Evolutionary conservation across 371 early-diverging fungal species (phyloP).

Genomic region (Saksenaea oblongispora): DNA sequence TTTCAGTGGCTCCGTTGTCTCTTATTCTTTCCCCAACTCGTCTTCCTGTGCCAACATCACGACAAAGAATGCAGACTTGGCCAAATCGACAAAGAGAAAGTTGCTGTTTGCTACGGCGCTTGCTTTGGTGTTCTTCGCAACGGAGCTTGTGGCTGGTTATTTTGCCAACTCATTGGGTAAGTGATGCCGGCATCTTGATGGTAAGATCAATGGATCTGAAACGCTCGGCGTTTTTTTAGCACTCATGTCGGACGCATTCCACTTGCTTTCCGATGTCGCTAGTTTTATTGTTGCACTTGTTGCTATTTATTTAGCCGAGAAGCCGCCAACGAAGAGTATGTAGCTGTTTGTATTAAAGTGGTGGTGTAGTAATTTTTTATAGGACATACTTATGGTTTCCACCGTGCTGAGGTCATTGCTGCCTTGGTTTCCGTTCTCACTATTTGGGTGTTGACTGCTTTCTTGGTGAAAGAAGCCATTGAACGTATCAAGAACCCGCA

Average conservation of each 20-base stretch:
- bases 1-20: background rate
- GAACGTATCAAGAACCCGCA: conserved; percentile 72
- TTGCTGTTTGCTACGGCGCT: conserved; percentile 56
- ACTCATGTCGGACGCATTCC: conserved; percentile 76
- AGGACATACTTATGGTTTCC: conserved; percentile 81
- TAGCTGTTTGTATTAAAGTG: background rate
- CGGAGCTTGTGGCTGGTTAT: conserved; percentile 73
- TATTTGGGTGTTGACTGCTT: conserved; percentile 82
- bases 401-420: conserved; percentile 86
- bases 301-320: conserved; percentile 71
- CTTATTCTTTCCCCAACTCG: conserved; percentile 20
- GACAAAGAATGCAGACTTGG: conserved; percentile 19
- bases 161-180: conserved; percentile 62
- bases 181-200: background rate
- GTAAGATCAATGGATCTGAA: conserved; percentile 15
- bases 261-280: conserved; percentile 73
- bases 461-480: conserved; percentile 75
- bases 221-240: conserved; percentile 37
- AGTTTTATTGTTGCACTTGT: conserved; percentile 75
- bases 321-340: conserved; percentile 67
- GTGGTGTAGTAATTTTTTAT: background rate
- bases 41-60: conserved; percentile 40
- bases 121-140: conserved; percentile 65
- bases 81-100: conserved; percentile 39
- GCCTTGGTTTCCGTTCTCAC: conserved; percentile 78